These are phyloP conservation scores for Abelmoschus esculentus DNA, from an alignment of 345 rosid genomes.

Conservation along the genomic window DNA sequence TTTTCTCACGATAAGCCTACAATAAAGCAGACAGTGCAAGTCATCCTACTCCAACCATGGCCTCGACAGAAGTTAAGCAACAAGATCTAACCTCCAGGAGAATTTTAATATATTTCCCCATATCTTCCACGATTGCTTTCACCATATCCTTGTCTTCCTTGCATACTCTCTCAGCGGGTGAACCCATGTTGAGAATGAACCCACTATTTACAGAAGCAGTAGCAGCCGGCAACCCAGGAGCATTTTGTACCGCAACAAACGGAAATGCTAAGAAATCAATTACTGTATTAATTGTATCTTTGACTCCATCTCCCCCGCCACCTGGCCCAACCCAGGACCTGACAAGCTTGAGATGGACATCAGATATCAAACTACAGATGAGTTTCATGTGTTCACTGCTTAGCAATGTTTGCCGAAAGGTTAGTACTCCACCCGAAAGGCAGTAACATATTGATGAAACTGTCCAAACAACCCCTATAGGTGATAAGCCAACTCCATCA, in stretches of 20 bases:
- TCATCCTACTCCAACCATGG: background rate
- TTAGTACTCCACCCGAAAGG: constrained; percentile 67
- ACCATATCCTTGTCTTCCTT: constrained; percentile 70
- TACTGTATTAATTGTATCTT: constrained; percentile 59
- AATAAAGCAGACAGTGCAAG: background rate
- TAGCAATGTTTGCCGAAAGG: constrained; percentile 70
- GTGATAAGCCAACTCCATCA: constrained; percentile 59
- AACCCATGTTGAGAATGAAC: constrained; percentile 76
- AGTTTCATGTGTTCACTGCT: constrained; percentile 56
- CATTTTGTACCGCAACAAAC: constrained; percentile 80
- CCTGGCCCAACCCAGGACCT: constrained; percentile 84
- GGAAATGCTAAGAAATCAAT: constrained; percentile 90
- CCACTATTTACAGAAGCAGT: constrained; percentile 91
- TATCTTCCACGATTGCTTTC: constrained; percentile 78
- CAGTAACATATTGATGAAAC: constrained; percentile 79
- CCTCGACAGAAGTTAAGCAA: background rate
- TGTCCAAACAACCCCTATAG: constrained; percentile 76
- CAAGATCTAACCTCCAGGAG: constrained; percentile 66
- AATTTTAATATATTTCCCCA: constrained; percentile 74
- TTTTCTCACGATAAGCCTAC: background rate
- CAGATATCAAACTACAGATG: constrained; percentile 52
- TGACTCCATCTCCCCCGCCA: constrained; percentile 85
- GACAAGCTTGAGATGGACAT: constrained; percentile 74
- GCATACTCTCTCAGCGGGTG: constrained; percentile 69
- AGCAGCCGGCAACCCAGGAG: constrained; percentile 69